Conservation (phyloP, 2,329 filamentous ascomycete species). For the Talaromyces sp. region DNA sequence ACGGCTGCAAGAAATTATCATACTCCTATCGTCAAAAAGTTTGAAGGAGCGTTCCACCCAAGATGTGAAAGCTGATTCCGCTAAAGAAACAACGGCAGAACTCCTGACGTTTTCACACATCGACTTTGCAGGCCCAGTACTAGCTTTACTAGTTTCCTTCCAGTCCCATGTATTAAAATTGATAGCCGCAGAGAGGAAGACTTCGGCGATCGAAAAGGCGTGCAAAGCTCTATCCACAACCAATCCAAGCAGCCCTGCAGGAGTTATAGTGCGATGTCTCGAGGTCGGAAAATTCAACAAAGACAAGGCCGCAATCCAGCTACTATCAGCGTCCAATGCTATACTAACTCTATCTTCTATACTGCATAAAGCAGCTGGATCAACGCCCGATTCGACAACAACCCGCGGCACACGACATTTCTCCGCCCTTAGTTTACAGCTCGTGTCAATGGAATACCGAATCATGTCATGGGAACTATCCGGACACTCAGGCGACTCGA, state of each 20-base stretch:
- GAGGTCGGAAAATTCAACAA: slow-evolving; percentile 33
- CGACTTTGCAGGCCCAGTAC: slow-evolving; percentile 25
- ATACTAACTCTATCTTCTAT: slow-evolving; percentile 34
- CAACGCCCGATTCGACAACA: slow-evolving; percentile 18
- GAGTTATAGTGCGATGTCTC: slow-evolving; percentile 37
- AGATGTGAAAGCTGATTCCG: slow-evolving; percentile 21
- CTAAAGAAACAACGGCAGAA: slow-evolving; percentile 38
- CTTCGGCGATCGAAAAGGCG: slow-evolving; percentile 32
- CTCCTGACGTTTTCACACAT: slow-evolving; percentile 35
- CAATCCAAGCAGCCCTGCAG: slow-evolving; percentile 37
- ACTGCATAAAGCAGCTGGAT: slow-evolving; percentile 19
- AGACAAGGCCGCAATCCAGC: slow-evolving; percentile 42
- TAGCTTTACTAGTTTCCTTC: slow-evolving; percentile 36
- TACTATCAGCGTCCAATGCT: slow-evolving; percentile 44
- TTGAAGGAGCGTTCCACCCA: slow-evolving; percentile 20
- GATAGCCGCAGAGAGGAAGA: slow-evolving; percentile 33
- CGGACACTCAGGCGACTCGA: slow-evolving; percentile 39
- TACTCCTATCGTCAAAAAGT: slow-evolving; percentile 12
- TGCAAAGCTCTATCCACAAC: slow-evolving; percentile 31
- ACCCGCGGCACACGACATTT: slow-evolving; percentile 28
- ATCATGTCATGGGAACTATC: slow-evolving; percentile 42
- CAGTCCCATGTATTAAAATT: slow-evolving; percentile 41
- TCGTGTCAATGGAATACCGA: slow-evolving; percentile 42
- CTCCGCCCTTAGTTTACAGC: slow-evolving; percentile 36
- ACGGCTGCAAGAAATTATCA: slow-evolving; percentile 33